Conservation (phyloP, 169 alveolate species). For the Cryptosporidium andersoni region DNA sequence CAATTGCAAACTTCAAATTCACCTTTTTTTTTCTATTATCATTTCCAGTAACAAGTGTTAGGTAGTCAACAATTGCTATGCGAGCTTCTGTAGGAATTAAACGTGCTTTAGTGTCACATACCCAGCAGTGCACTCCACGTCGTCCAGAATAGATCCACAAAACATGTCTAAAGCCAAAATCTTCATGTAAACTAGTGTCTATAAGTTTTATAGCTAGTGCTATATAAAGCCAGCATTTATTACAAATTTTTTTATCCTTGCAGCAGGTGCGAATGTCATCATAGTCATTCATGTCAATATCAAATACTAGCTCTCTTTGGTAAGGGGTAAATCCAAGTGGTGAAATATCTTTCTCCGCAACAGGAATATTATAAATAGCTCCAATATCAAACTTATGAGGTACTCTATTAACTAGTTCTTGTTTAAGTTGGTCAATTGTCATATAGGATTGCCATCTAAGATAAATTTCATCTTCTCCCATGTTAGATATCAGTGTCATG, state of each 20-base stretch:
- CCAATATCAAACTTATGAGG: slow-evolving; percentile 92
- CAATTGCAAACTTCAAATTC: slow-evolving; percentile 45
- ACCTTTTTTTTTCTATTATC: slow-evolving; percentile 78
- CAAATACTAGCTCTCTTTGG: slow-evolving; percentile 92
- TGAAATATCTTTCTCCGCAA: slow-evolving; percentile 77
- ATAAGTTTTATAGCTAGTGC: slow-evolving; percentile 83
- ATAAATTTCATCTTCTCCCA: slow-evolving; percentile 80
- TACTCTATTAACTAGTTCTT: slow-evolving; percentile 75
- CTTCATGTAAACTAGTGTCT: slow-evolving; percentile 86
- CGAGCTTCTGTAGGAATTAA: slow-evolving; percentile 79
- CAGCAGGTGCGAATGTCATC: slow-evolving; percentile 98
- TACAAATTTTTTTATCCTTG: slow-evolving; percentile 92
- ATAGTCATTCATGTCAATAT: slow-evolving; percentile 98
- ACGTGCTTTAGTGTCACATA: slow-evolving; percentile 87
- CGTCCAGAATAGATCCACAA: slow-evolving; percentile 98
- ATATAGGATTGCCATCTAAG: slow-evolving; percentile 82
- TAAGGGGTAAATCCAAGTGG: slow-evolving; percentile 59
- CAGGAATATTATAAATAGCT: slow-evolving; percentile 90
- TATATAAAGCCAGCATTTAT: slow-evolving; percentile 93
- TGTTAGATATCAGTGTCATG: slow-evolving; percentile 53
- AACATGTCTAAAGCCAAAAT: slow-evolving; percentile 92
- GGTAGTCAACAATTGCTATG: slow-evolving; percentile 79
- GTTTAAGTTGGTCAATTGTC: slow-evolving; percentile 77
- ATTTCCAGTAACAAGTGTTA: slow-evolving; percentile 75
- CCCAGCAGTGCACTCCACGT: slow-evolving; percentile 99